phyloP scores from a whole-genome alignment of 768 basidiomycete species.

The Lactifluus subvellereus region DNA sequence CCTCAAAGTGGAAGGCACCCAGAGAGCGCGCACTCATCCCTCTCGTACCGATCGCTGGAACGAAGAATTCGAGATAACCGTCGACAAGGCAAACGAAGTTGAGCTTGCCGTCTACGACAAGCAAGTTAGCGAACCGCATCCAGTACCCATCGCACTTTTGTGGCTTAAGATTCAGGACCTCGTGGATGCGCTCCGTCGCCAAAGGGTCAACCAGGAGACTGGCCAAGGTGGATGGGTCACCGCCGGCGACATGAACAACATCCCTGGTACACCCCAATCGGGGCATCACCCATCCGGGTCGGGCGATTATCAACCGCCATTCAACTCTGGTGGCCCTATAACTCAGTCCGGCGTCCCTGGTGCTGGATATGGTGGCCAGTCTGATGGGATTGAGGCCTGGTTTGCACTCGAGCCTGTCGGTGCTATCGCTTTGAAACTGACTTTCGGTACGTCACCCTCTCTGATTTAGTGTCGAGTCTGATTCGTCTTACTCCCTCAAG shows the following conservation, averaged over 20 bases:
- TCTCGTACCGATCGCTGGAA: slow-evolving; percentile 96
- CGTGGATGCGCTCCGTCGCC: slow-evolving; percentile 86
- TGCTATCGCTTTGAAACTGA: slow-evolving; percentile 77
- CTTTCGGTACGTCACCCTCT: slow-evolving; percentile 68
- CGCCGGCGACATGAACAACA: slow-evolving; percentile 72
- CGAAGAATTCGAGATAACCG: slow-evolving; percentile 92
- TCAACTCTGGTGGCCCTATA: not conserved
- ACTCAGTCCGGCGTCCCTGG: slow-evolving; percentile 4
- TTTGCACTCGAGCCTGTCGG: slow-evolving; percentile 98
- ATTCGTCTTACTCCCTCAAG: slow-evolving; percentile 37
- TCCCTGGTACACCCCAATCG: slow-evolving; percentile 11
- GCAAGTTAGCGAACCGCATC: slow-evolving; percentile 70
- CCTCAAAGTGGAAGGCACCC: slow-evolving; percentile 94
- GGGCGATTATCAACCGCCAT: slow-evolving; percentile 21
- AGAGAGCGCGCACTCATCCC: slow-evolving; percentile 86
- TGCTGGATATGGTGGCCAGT: slow-evolving; percentile 21
- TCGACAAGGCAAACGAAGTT: slow-evolving; percentile 98
- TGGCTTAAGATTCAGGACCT: slow-evolving; percentile 95
- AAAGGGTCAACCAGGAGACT: slow-evolving; percentile 82
- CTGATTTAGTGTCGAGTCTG: slow-evolving; percentile 12
- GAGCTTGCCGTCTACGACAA: slow-evolving; percentile 96
- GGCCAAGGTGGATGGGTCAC: slow-evolving; percentile 96
- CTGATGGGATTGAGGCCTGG: slow-evolving; percentile 93
- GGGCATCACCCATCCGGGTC: slow-evolving; percentile 22
- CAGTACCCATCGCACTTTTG: slow-evolving; percentile 86